phyloP scores from a whole-genome alignment of 2,329 filamentous ascomycete species.

The Lanzia echinophila region DNA sequence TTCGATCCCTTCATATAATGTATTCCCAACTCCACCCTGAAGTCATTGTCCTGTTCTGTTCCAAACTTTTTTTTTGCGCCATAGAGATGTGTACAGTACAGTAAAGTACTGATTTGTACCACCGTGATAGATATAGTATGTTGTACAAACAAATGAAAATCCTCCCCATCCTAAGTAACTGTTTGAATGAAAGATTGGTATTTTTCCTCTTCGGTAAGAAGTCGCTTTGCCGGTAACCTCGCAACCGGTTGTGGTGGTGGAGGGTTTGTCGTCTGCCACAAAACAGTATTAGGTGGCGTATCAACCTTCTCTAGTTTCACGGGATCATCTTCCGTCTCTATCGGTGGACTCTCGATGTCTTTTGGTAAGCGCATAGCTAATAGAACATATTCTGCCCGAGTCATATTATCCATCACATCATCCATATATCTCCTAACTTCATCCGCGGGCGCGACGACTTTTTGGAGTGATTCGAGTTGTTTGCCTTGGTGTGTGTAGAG shows the following conservation, averaged over 20 bases:
- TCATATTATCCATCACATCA: constrained; percentile 63
- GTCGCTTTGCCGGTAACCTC: constrained; percentile 22
- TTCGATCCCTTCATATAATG: too few relatives aligned
- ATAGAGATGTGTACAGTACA: too few relatives aligned
- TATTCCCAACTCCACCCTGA: too few relatives aligned
- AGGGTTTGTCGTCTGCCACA: constrained; percentile 24
- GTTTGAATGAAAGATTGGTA: constrained; percentile 40
- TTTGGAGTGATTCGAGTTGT: constrained; percentile 53
- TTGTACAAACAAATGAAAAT: not conserved
- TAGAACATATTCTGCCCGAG: constrained; percentile 59
- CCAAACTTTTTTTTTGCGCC: too few relatives aligned
- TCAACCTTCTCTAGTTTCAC: constrained; percentile 8
- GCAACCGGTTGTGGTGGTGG: constrained; percentile 9
- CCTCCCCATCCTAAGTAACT: constrained; percentile 7
- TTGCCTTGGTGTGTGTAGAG: constrained; percentile 48
- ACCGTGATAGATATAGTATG: not conserved
- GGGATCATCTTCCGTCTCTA: not conserved
- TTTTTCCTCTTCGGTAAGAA: constrained; percentile 38
- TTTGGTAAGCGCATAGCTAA: constrained; percentile 60
- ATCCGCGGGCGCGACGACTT: constrained; percentile 55
- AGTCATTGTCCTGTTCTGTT: too few relatives aligned
- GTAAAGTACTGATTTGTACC: too few relatives aligned
- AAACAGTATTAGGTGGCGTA: constrained; percentile 14
- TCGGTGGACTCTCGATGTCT: constrained; percentile 13
- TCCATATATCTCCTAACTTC: constrained; percentile 63